Evolutionary conservation across 495 filamentous ascomycete genomes (phyloP), one percentile per base, ranked within the genome.

Genomic region (Usnea hakonensis): DNA sequence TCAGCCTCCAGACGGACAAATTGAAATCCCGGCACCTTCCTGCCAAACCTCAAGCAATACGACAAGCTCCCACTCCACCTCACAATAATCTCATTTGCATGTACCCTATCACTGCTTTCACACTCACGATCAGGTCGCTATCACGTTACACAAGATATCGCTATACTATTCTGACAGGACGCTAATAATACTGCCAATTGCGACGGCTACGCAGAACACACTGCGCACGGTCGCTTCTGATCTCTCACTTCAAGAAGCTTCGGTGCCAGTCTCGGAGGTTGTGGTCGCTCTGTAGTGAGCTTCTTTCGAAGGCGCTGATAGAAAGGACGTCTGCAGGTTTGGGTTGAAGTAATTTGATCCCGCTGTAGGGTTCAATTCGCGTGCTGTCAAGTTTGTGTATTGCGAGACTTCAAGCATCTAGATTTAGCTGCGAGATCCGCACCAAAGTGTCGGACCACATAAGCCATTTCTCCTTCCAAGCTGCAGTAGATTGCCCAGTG

Each of bases 351-450:
- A 55, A 57, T 60, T 63, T 64, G 46, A 64, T 67, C 56, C 55
- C 52, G 64, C 44, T 63, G 55, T 58, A 43, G 41, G 60, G 41
- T 61, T 56, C 60, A 35, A 53, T 48, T 63, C 61, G 57, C 61
- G 40, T 63, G 50, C 65, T 60, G 33, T 40, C 61, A 44, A 33
- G 40, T 30, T 63, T 62, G 55, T 64, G 61, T 59, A 65, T 62
- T 55, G 48, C 61, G 26, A 38, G 26, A 28, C 37, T 50, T 59
- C 44, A 67, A 44, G 33, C 62, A 67, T 57, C 57, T 64, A 63
- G 61, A 60, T 60, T 59, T 62, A 67, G 52, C 65, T 60, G 58
- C 58, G 56, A 60, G 59, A 63, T 64, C 62, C 40, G 41, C 60
- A 57, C 57, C 60, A 36, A 46, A 52, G 56, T 38, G 60, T 62